Conservation (phyloP, 1,284 basidiomycete genomes). For the Cryptococcus hybrid region DNA sequence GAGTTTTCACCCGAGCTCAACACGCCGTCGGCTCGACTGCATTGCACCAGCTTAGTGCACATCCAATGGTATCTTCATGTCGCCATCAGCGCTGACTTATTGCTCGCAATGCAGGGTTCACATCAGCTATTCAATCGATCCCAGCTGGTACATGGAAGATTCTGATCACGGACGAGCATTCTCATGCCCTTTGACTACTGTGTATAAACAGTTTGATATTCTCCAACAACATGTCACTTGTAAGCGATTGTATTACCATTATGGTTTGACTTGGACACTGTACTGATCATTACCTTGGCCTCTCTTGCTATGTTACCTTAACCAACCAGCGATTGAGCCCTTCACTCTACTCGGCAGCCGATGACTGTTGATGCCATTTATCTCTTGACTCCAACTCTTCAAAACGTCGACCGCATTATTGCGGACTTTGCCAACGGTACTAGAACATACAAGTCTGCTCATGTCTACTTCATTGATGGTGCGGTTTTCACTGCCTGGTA, state of each 20-base stretch:
- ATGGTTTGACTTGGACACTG: background rate
- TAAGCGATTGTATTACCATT: conserved; percentile 53
- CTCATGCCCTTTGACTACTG: conserved; percentile 80
- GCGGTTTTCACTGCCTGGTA: conserved; percentile 30
- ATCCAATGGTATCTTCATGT: background rate
- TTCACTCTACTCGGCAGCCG: conserved; percentile 60
- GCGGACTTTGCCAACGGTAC: conserved; percentile 66
- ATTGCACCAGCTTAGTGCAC: background rate
- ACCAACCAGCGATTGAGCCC: conserved; percentile 50
- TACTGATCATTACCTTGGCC: background rate
- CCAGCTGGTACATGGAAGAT: conserved; percentile 90
- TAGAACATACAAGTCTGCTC: conserved; percentile 78
- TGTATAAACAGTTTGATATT: conserved; percentile 90
- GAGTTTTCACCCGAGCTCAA: conserved; percentile 15
- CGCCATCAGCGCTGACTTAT: background rate
- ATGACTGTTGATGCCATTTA: conserved; percentile 90
- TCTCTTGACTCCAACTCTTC: conserved; percentile 87
- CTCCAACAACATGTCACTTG: conserved; percentile 91
- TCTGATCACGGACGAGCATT: conserved; percentile 90
- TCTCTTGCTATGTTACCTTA: too few species aligned
- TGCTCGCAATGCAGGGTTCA: conserved; percentile 30
- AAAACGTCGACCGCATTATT: conserved; percentile 90
- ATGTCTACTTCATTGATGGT: conserved; percentile 96
- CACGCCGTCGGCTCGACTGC: background rate
- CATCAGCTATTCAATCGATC: conserved; percentile 57